phyloP scores from a whole-genome alignment of 164 flowering plant genomes.

The Taxillus chinensis region DNA sequence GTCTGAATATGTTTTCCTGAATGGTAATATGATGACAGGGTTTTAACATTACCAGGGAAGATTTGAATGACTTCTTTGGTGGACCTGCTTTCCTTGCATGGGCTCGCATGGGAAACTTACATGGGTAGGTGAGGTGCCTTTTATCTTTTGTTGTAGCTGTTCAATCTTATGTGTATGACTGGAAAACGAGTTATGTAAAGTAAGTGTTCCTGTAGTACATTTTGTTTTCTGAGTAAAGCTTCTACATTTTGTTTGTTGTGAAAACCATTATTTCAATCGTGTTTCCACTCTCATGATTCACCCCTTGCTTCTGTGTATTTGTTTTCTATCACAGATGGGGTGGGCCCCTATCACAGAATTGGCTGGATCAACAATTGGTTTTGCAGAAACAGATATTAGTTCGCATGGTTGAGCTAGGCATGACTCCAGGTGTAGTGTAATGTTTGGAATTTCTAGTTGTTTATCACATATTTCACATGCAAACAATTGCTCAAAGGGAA shows the following conservation, averaged over 20 bases:
- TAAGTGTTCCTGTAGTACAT: not conserved
- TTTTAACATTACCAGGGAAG: slow-evolving; percentile 54
- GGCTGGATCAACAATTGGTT: slow-evolving; percentile 75
- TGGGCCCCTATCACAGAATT: slow-evolving; percentile 82
- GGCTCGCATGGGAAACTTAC: slow-evolving; percentile 99
- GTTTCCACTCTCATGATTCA: too few species aligned
- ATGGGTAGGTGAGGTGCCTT: slow-evolving; percentile 44
- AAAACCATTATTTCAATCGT: too few species aligned
- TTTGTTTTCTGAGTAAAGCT: too few species aligned
- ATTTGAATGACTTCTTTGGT: slow-evolving; percentile 76
- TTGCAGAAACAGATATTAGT: slow-evolving; percentile 74
- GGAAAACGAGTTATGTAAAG: not conserved
- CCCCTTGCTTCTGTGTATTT: too few species aligned
- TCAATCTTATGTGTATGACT: not conserved
- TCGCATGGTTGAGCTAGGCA: slow-evolving; percentile 87
- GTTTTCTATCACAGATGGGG: slow-evolving; percentile 63
- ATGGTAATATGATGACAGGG: slow-evolving; percentile 26
- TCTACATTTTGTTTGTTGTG: too few species aligned
- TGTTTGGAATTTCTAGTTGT: not conserved
- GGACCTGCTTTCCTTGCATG: slow-evolving; percentile 99
- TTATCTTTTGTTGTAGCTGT: not conserved
- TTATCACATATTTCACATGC: not conserved
- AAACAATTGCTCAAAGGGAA: not conserved
- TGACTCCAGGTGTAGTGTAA: slow-evolving; percentile 76
- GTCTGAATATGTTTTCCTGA: not conserved